These are phyloP conservation scores for Physcia stellaris DNA, from an alignment of 495 filamentous ascomycete genomes.

Conservation along the genomic window DNA sequence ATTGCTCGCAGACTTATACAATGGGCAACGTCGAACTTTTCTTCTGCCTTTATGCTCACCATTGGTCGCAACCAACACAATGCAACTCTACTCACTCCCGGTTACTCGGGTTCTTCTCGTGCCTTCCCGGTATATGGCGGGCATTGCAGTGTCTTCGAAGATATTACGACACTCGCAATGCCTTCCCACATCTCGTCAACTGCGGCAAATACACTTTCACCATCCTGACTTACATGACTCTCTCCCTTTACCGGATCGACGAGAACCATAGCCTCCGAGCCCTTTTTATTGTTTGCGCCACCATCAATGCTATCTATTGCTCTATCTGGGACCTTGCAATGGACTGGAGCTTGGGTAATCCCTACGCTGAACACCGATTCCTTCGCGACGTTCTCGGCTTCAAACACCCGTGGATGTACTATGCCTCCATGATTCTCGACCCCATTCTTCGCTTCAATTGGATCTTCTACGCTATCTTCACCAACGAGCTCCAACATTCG, in stretches of 20 bases:
- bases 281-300: conserved; percentile 65
- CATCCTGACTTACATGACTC: conserved; percentile 59
- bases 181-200: conserved; percentile 88
- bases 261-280: conserved; percentile 38
- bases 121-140: conserved; percentile 76
- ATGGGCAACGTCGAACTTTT: conserved; percentile 88
- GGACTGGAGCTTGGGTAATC: conserved; percentile 84
- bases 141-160: conserved; percentile 82
- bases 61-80: conserved; percentile 53
- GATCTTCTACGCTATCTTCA: conserved; percentile 86
- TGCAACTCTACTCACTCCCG: conserved; percentile 83
- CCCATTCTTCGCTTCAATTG: conserved; percentile 87
- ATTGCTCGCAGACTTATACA: conserved; percentile 83
- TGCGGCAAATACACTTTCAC: conserved; percentile 83
- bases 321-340: conserved; percentile 94
- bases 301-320: conserved; percentile 68
- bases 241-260: conserved; percentile 74
- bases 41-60: conserved; percentile 76
- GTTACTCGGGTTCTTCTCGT: conserved; percentile 73
- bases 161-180: conserved; percentile 72
- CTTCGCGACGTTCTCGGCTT: conserved; percentile 72
- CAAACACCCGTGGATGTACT: conserved; percentile 68
- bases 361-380: conserved; percentile 50
- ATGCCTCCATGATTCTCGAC: conserved; percentile 68
- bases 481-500: conserved; percentile 63